Evolutionary conservation across 78 protist species (phyloP).

Genomic region (Dictyostelium purpureum): DNA sequence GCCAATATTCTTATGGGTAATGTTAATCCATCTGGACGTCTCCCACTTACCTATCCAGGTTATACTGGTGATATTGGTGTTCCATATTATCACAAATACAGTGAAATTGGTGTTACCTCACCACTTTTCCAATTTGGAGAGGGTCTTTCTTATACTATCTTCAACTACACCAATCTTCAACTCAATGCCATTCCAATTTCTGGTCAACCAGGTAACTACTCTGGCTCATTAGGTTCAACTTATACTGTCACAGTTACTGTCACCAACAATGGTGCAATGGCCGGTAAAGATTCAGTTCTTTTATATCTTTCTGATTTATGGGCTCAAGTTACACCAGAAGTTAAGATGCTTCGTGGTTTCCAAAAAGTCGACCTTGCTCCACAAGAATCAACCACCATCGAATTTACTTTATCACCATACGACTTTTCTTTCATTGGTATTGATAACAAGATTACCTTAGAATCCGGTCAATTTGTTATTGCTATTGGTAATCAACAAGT

Average conservation of each 20-base stretch:
- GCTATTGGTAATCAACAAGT: slow-evolving; percentile 36
- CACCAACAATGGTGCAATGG: slow-evolving; percentile 40
- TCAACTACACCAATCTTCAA: slow-evolving; percentile 30
- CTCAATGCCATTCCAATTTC: not conserved
- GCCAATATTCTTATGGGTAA: slow-evolving; percentile 83
- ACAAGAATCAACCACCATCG: not conserved
- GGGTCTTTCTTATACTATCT: slow-evolving; percentile 82
- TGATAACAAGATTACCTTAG: slow-evolving; percentile 34
- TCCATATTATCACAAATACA: slow-evolving; percentile 38
- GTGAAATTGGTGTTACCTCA: slow-evolving; percentile 4
- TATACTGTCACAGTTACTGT: slow-evolving; percentile 4
- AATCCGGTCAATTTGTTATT: slow-evolving; percentile 46
- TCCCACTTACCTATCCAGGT: slow-evolving; percentile 85
- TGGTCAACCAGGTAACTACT: slow-evolving; percentile 24
- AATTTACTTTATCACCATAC: not conserved
- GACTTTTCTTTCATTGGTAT: slow-evolving; percentile 62
- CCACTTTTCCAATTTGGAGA: slow-evolving; percentile 84
- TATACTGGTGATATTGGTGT: slow-evolving; percentile 39
- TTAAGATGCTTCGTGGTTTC: slow-evolving; percentile 66
- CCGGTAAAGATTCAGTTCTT: slow-evolving; percentile 77
- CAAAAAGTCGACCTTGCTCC: slow-evolving; percentile 57
- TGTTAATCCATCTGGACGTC: slow-evolving; percentile 85
- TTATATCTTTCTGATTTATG: slow-evolving; percentile 60
- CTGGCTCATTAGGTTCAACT: slow-evolving; percentile 12
- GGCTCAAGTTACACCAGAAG: slow-evolving; percentile 80